Base-by-base conservation (phyloP, 2,329 filamentous ascomycete species). In the Aspergillus novofumigatus region DNA sequence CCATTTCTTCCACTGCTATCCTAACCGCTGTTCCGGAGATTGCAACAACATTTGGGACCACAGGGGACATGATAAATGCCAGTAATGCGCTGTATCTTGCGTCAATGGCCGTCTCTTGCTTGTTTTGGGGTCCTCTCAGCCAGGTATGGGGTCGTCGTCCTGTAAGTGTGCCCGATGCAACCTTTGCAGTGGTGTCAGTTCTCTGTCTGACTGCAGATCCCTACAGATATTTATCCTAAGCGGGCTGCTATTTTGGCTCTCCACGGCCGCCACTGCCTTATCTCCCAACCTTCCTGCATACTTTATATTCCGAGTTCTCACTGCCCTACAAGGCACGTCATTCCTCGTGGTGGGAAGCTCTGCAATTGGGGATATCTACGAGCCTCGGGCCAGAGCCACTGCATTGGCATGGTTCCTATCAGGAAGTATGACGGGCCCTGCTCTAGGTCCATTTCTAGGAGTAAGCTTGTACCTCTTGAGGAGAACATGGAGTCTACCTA, bases 51-150 rank as follows among this genome's bases (percentile, higher is more conserved):
- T 91, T 83, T 68, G 62, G 77, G 42, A 90, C 87, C 0, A 88
- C 83, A 0, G 87, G 86, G 4, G 83, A 82, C 9, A 81, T 91
- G 56, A 86, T 92, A 69, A 90, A 90, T 67, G 73, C 89, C 48
- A 87, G 83, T 67, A 93, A 92, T 73, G 89, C 89, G 0, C 73
- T 88, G n/a, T 91, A 90, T 64, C 81, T 91, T 77, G 72, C 87
- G 4, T 86, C 87, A 64, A 92, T 92, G 88, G 89, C 87, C 0
- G 55, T 90, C 4, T 83, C 81, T 14, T 85, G 88, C 1, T 81
- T 86, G 9, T 81, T 92, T 54, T 92, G 87, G 82, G 88, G 89
- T 0, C 89, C 89, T 0, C 75, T 90, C 58, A 89, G 86, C 61
- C 83, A 86, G 62, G 80, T 87, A 0, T 86, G 84, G 65, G 85